phyloP scores from a whole-genome alignment of 805 yeast species.

The Candida adriatica region DNA sequence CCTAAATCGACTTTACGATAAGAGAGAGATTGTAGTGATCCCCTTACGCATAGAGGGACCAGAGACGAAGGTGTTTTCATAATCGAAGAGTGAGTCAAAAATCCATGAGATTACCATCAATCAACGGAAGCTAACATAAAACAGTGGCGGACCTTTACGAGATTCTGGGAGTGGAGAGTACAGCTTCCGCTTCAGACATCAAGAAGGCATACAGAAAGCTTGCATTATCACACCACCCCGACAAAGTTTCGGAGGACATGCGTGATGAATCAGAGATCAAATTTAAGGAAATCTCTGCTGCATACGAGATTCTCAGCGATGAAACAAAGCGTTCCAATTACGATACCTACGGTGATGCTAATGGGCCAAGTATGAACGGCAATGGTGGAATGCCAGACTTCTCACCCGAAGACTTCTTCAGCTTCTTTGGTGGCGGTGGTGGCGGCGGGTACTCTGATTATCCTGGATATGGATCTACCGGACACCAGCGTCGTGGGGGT shows the following conservation, averaged over 20 bases:
- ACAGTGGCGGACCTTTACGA: constrained; percentile 46
- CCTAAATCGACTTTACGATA: too few species aligned
- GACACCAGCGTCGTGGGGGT: constrained; percentile 2
- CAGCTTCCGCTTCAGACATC: constrained; percentile 67
- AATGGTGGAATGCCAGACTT: constrained; percentile 31
- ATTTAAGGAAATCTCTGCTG: constrained; percentile 80
- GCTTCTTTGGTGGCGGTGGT: constrained; percentile 39
- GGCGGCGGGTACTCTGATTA: background rate
- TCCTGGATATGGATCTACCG: constrained; percentile 2
- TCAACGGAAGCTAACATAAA: too few species aligned
- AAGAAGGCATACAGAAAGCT: constrained; percentile 78
- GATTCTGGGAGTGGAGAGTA: constrained; percentile 57
- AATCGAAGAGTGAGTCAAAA: background rate
- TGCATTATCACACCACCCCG: constrained; percentile 85
- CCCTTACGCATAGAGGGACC: too few species aligned
- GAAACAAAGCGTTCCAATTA: constrained; percentile 53
- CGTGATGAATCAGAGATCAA: constrained; percentile 65
- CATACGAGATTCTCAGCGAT: constrained; percentile 78
- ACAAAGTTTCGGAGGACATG: constrained; percentile 65
- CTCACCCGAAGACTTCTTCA: constrained; percentile 70
- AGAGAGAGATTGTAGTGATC: too few species aligned
- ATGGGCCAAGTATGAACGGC: constrained; percentile 25
- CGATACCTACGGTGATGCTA: constrained; percentile 46
- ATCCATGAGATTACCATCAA: constrained; percentile 2
- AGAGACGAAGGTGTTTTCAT: background rate